A percentile compares a stretch with the other conserved stretches of the same genome.
Evolutionary conservation across 2,329 filamentous ascomycete genomes (phyloP).

Genomic region (Penicillium sp.): DNA sequence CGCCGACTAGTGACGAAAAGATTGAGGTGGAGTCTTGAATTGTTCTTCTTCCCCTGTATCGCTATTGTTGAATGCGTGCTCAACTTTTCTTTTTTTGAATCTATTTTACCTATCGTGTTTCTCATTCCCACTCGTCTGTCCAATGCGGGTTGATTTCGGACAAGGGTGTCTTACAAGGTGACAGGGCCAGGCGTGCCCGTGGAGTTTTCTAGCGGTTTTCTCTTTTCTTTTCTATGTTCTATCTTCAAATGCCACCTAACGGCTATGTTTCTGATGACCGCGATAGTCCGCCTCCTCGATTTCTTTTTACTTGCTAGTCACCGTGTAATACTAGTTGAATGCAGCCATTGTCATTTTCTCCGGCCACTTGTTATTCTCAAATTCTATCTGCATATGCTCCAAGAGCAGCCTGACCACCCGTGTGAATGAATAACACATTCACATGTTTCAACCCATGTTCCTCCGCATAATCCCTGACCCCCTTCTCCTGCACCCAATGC

Average conservation of each 20-base stretch:
- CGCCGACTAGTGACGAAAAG: background rate
- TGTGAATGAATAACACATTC: slow-evolving; percentile 40
- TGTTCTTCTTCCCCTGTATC: background rate
- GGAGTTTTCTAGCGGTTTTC: slow-evolving; percentile 20
- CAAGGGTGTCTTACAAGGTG: slow-evolving; percentile 24
- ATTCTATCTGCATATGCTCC: slow-evolving; percentile 8
- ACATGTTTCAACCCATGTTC: slow-evolving; percentile 11
- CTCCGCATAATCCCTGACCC: slow-evolving; percentile 15
- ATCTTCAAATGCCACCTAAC: slow-evolving; percentile 14
- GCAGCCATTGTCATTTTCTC: slow-evolving; percentile 13
- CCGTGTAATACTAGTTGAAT: slow-evolving; percentile 33
- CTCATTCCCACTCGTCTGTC: slow-evolving; percentile 12
- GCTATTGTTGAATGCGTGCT: background rate
- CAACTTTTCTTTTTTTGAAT: slow-evolving; percentile 7
- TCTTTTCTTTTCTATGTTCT: slow-evolving; percentile 11
- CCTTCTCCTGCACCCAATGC: slow-evolving; percentile 24
- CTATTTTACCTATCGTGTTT: slow-evolving; percentile 7
- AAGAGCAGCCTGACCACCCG: slow-evolving; percentile 37
- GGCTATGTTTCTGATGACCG: slow-evolving; percentile 23
- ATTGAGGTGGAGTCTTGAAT: background rate
- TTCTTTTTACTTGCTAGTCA: slow-evolving; percentile 16
- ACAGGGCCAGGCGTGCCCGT: slow-evolving; percentile 18
- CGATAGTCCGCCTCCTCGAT: slow-evolving; percentile 9
- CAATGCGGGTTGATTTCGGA: slow-evolving; percentile 10
- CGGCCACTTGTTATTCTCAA: background rate